These are phyloP conservation scores for Pythium phragmiticola DNA, from an alignment of 352 stramenopile genomes.

Conservation along the genomic window DNA sequence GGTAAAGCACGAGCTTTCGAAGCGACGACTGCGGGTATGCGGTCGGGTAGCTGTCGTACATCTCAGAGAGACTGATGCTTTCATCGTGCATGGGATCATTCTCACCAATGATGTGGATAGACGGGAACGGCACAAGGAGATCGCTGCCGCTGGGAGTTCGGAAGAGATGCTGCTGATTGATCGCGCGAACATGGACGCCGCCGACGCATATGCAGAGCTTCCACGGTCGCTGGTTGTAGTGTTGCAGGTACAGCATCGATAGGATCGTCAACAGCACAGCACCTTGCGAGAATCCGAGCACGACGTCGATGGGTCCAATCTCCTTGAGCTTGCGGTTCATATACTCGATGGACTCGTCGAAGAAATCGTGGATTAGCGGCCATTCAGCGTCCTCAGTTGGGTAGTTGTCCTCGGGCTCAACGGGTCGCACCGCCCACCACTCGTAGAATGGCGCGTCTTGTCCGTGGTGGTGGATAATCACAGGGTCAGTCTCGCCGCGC, in stretches of 20 bases:
- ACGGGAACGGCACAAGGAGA: conserved; percentile 31
- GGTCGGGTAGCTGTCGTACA: conserved; percentile 34
- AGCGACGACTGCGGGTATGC: conserved; percentile 18
- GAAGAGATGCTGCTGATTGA: conserved; percentile 42
- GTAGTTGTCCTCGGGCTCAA: conserved; percentile 44
- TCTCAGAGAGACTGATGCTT: conserved; percentile 29
- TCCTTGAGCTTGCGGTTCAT: conserved; percentile 55
- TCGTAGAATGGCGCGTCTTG: conserved; percentile 73
- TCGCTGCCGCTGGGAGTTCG: conserved; percentile 27
- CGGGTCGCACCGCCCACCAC: conserved; percentile 52
- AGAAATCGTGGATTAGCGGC: conserved; percentile 22
- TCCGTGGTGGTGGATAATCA: conserved; percentile 53
- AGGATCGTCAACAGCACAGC: conserved; percentile 61
- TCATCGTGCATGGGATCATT: conserved; percentile 39
- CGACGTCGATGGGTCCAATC: conserved; percentile 72
- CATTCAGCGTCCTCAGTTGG: conserved; percentile 25
- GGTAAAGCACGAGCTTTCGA: conserved; percentile 34
- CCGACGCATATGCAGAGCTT: conserved; percentile 45
- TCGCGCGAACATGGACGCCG: conserved; percentile 36
- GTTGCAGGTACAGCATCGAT: conserved; percentile 55
- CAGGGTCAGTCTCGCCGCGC: conserved; percentile 51
- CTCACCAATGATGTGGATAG: conserved; percentile 49
- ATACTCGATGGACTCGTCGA: conserved; percentile 42
- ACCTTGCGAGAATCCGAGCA: conserved; percentile 80
- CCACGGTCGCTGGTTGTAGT: conserved; percentile 35